Evolutionary conservation across 2,329 filamentous ascomycete species (phyloP), one percentile per base, ranked within the genome.

Genomic region (Colletotrichum sp.): DNA sequence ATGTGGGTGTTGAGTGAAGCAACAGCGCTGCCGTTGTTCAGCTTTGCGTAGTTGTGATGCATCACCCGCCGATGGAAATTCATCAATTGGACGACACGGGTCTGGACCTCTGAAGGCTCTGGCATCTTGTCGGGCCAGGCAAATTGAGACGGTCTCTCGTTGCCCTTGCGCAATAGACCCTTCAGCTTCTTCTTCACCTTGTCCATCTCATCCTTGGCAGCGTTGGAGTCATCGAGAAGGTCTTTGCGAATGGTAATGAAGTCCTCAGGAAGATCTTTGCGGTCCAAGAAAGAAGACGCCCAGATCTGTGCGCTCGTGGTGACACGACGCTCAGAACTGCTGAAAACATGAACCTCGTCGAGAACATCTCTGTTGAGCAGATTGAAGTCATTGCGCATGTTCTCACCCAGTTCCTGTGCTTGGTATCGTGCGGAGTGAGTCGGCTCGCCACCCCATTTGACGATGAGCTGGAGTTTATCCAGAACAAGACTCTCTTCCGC

Each of bases 121-220:
- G 96, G 95, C 86, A 97, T 97, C 79, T 97, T 96, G 57, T 95
- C 92, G 3, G 97, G 97, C 97, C 97, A 99, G n/a, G 97, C 95
- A 83, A 99, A 99, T 81, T 99, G 96, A 21, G 96, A 93, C 12
- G 97, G 97, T 2, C 96, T 95, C 81, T 97, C 95, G 77, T 96
- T 95, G n/a, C 96, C 97, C 84, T 98, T 95, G 34, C 97, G 93
- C 74, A 99, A 86, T 24, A 99, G 89, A 1, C 95, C 93, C 87
- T 99, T 99, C 32, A 99, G 90, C 92, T 98, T 98, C 91, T 99
- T 99, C 90, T 99, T 99, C 72, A 99, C 97, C 85, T 98, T 98
- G 86, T 99, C 98, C 95, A 98, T 99, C 82, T 98, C 96, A 83
- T 99, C 97, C 84, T 99, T 99, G 74, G 97, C 97, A 6, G 97